Conservation (phyloP, 2,329 filamentous ascomycete genomes). For the Akanthomyces muscarius region DNA sequence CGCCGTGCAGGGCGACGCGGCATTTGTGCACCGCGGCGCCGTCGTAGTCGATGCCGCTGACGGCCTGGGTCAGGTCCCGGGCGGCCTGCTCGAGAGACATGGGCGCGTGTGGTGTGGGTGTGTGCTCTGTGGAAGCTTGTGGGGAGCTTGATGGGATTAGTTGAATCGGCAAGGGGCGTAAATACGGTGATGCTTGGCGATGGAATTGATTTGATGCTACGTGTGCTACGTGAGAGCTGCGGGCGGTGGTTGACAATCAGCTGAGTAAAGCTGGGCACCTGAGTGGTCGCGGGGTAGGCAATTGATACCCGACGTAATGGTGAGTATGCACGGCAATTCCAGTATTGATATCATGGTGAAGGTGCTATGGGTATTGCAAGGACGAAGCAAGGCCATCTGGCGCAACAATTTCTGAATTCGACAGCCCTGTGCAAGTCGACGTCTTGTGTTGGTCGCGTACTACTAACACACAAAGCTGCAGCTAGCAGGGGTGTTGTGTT, state of each 20-base stretch:
- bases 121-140: neutral
- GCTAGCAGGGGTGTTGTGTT: neutral
- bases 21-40: conserved; percentile 9
- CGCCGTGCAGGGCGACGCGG: conserved; percentile 12
- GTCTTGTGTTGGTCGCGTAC: neutral
- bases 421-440: neutral
- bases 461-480: neutral
- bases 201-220: neutral
- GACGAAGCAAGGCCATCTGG: neutral
- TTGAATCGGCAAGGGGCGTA: neutral
- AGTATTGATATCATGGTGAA: neutral
- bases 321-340: neutral
- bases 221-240: neutral
- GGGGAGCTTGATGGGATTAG: neutral
- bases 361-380: neutral
- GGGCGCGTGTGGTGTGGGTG: neutral
- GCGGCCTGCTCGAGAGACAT: conserved; percentile 15
- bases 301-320: neutral
- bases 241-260: neutral
- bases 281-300: conserved; percentile 2
- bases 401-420: neutral
- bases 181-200: neutral
- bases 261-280: conserved; percentile 14
- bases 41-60: conserved; percentile 16
- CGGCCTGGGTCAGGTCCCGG: conserved; percentile 9